Evolutionary conservation across 345 rosid species (phyloP), one percentile per base, ranked within the genome.

Genomic region (Barbarea vulgaris): DNA sequence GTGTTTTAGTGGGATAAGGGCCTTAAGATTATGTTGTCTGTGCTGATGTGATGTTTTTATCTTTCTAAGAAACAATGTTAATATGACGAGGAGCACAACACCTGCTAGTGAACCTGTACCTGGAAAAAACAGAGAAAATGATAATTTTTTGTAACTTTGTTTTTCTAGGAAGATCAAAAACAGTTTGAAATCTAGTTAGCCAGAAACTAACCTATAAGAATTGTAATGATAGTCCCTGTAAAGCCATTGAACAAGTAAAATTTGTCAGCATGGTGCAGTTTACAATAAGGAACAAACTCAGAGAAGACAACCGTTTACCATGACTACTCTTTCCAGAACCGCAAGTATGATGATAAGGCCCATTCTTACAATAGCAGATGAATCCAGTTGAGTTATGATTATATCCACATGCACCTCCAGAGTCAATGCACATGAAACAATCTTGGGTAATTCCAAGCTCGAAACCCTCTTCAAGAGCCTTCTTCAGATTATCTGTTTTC

Each of bases 371-470:
- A 50, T 67, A 78, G 60, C 86, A 83, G 53, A 72, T 7, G 31
- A 83, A 75, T 9, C 14, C 37, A 11, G 6, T 4, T 3, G 61
- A 51, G 0, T 15, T 65, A 4, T 15, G 3, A 44, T 79, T 24
- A 50, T 55, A 74, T 37, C 84, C 87, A 47, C 87, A 84, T 57
- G 9, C 17, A 15, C 89, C 89, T 1, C 55, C 59, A 2, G 82
- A 58, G 0, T 3, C 3, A 2, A 10, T 1, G 50, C 89, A 86
- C 12, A 2, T 0, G 1, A 17, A 30, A 61, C 86, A 86, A 1
- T 22, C 9, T 2, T 11, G 0, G 19, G 72, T 74, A 31, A 64
- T 5, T 37, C 56, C 72, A 58, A 18, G 3, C 79, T 67, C 62
- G 44, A 86, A 81, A 36, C 87, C 89, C 10, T 51, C 28, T 9